Conservation (phyloP, 257 asterid genomes). For the Nicotiana paniculata region DNA sequence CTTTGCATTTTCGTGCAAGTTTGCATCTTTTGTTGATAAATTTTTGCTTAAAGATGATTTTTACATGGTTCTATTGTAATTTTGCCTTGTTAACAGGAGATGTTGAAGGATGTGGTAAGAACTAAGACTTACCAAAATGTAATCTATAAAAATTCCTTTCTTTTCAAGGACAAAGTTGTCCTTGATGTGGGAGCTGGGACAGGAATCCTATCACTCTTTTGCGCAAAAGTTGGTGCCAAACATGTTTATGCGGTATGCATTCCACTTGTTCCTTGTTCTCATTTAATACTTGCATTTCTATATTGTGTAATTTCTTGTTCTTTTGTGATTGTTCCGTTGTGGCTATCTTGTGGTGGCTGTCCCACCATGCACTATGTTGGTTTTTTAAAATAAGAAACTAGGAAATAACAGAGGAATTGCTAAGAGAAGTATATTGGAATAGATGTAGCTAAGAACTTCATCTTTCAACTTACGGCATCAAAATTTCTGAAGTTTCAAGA, state of each 20-base stretch:
- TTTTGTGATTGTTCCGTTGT: neutral
- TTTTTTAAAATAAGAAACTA: too few species aligned
- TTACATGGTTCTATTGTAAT: neutral
- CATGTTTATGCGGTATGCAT: constrained; percentile 51
- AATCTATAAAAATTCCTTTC: constrained; percentile 76
- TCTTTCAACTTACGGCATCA: constrained; percentile 81
- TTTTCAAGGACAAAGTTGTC: constrained; percentile 82
- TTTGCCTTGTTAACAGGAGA: constrained; percentile 55
- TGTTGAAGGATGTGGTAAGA: constrained; percentile 87
- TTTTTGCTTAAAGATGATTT: neutral
- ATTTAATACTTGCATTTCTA: neutral
- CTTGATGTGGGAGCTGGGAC: constrained; percentile 99
- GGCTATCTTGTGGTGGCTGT: neutral
- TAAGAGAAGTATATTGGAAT: too few species aligned
- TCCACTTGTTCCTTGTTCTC: neutral
- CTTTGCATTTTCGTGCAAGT: neutral
- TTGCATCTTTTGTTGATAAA: neutral
- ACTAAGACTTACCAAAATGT: constrained; percentile 90
- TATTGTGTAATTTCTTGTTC: neutral
- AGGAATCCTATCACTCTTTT: constrained; percentile 92
- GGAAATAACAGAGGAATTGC: too few species aligned
- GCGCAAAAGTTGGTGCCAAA: constrained; percentile 95
- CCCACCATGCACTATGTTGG: too few species aligned
- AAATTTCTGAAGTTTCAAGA: constrained; percentile 87
- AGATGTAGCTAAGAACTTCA: constrained; percentile 31